Evolutionary conservation across 2,329 filamentous ascomycete species (phyloP), one percentile per base, ranked within the genome.

Genomic region (Sphaerostilbella broomeana): DNA sequence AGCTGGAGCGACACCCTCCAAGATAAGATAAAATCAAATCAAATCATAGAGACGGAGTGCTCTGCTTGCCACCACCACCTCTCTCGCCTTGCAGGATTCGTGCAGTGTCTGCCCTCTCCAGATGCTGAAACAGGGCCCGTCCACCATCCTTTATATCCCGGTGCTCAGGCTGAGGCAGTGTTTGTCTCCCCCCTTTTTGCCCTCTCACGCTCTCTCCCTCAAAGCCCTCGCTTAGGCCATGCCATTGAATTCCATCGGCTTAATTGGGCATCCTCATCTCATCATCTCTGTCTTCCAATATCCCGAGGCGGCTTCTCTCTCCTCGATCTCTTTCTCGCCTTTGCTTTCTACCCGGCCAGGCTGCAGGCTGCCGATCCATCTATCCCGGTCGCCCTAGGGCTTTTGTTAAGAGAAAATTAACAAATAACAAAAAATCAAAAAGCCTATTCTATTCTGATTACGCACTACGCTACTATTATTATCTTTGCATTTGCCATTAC

Each of bases 61-160:
- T n/a, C n/a, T n/a, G n/a, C n/a, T n/a, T n/a, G n/a, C n/a, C n/a
- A n/a, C n/a, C n/a, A n/a, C n/a, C n/a, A n/a, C n/a, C n/a, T n/a
- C n/a, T n/a, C n/a, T 20, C 35, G n/a, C 27, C 18, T 38, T 24
- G 35, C 35, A 19, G 35, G 35, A 38, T 38, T 25, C 27, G 19
- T 28, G 37, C 37, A 22, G n/a, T n/a, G n/a, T n/a, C n/a, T n/a
- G n/a, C 24, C 33, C 36, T 22, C 35, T 21, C 35, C 18, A 42
- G 38, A 34, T 34, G n/a, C 42, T 44, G 42, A 44, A 44, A 44
- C 42, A 44, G 32, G 35, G 28, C 15, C n/a, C 27, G 15, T 42
- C 31, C 34, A 31, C 21, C 40, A 35, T 21, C 32, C 32, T 27
- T 24, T 26, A 18, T 32, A 31, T n/a, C 31, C 38, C 38, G 38